phyloP scores from a whole-genome alignment of 2,329 filamentous ascomycete genomes.

The Talaromyces sp. region DNA sequence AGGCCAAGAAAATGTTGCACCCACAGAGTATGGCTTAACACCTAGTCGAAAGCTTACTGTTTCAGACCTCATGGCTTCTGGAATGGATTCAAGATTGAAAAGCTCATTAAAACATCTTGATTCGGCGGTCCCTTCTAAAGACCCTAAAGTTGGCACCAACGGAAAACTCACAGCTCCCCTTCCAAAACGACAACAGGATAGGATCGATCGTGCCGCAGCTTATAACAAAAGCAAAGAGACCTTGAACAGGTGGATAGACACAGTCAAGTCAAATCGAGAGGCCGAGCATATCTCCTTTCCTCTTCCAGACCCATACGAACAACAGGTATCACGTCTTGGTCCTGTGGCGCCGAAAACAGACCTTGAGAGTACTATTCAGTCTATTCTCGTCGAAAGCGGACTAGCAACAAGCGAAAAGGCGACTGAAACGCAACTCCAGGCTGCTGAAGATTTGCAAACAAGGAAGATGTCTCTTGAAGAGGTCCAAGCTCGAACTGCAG shows the following conservation, averaged over 20 bases:
- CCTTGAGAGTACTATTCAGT: conserved; percentile 78
- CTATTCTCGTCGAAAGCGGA: conserved; percentile 86
- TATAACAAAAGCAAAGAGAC: conserved; percentile 91
- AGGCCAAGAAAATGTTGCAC: conserved; percentile 59
- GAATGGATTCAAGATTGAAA: conserved; percentile 71
- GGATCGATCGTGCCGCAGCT: conserved; percentile 73
- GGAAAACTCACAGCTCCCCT: conserved; percentile 78
- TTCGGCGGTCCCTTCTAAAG: conserved; percentile 27
- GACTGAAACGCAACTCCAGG: conserved; percentile 61
- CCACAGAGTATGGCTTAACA: conserved; percentile 55
- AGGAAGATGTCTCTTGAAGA: conserved; percentile 70
- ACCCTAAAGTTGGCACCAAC: conserved; percentile 53
- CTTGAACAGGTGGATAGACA: conserved; percentile 86
- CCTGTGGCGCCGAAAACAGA: conserved; percentile 66
- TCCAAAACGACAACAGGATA: conserved; percentile 79
- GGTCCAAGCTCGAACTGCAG: conserved; percentile 65
- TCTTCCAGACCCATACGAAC: conserved; percentile 65
- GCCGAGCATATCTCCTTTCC: conserved; percentile 90
- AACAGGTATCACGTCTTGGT: conserved; percentile 51
- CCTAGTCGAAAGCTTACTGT: conserved; percentile 66
- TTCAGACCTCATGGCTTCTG: conserved; percentile 67
- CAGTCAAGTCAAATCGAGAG: conserved; percentile 86
- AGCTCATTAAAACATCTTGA: conserved; percentile 71
- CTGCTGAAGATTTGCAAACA: conserved; percentile 64
- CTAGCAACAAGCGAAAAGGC: conserved; percentile 59